Evolutionary conservation across 1,284 basidiomycete species (phyloP).

Genomic region (Paramarasmius palmivorus): DNA sequence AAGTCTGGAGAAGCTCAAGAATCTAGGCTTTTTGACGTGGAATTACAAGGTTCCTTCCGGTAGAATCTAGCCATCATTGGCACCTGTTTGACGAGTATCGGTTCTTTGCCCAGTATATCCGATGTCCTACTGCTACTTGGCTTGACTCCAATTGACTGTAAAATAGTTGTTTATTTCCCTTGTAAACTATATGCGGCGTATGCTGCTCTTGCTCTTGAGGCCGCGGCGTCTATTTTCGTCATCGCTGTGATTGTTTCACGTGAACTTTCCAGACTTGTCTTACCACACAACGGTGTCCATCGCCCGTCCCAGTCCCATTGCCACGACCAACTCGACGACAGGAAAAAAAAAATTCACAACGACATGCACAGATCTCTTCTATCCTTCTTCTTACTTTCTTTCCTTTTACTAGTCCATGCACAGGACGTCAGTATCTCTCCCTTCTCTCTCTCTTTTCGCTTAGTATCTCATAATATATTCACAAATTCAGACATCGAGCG

Average conservation of each 20-base stretch:
- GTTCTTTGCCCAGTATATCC: no score
- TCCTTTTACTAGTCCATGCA: slow-evolving; percentile 2
- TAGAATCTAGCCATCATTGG: no score
- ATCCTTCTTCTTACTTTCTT: slow-evolving; percentile 2
- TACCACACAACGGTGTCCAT: not conserved
- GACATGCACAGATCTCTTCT: slow-evolving; percentile 5
- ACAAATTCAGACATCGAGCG: not conserved
- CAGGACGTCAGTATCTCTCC: slow-evolving; percentile 4
- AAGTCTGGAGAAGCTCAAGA: not conserved
- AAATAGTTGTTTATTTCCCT: no score
- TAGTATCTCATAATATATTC: not conserved
- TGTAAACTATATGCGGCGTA: no score
- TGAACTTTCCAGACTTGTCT: not conserved
- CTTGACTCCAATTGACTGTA: no score
- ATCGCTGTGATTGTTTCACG: no score
- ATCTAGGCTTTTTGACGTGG: not conserved
- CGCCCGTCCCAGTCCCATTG: not conserved
- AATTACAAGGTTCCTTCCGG: no score
- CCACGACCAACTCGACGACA: slow-evolving; percentile 5
- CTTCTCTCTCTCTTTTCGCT: not conserved
- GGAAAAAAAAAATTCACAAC: not conserved
- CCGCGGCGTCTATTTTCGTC: no score
- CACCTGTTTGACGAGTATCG: no score
- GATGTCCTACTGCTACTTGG: no score
- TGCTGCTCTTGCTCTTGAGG: no score